Percentiles rank a stretch among this genome's conserved stretches.
These are phyloP conservation scores for Schizophyllum amplum DNA, from an alignment of 1,284 basidiomycete species.

Conservation along the genomic window DNA sequence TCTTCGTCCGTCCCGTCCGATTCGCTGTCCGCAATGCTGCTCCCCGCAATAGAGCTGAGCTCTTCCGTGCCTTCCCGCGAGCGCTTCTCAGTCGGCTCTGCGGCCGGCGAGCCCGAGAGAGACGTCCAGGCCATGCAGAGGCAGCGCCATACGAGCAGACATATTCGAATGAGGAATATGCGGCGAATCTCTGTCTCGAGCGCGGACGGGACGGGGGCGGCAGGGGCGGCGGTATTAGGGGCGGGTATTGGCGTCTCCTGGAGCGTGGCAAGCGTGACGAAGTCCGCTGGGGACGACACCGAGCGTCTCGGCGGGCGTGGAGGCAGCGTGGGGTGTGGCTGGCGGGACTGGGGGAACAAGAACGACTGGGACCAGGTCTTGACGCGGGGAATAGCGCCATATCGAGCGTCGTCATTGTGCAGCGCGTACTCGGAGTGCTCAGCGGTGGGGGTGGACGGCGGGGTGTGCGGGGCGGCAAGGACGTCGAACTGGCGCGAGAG, in stretches of 20 bases:
- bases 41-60: slow-evolving; percentile 22
- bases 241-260: slow-evolving; percentile 18
- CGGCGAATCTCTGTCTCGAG: slow-evolving; percentile 32
- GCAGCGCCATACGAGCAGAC: slow-evolving; percentile 43
- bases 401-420: neutral
- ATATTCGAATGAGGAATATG: slow-evolving; percentile 43
- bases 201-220: slow-evolving; percentile 19
- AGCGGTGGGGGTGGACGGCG: slow-evolving; percentile 41
- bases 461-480: slow-evolving; percentile 39
- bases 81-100: slow-evolving; percentile 1
- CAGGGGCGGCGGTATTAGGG: slow-evolving; percentile 20
- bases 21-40: slow-evolving; percentile 15
- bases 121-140: slow-evolving; percentile 39
- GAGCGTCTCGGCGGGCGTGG: slow-evolving; percentile 36
- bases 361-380: slow-evolving; percentile 53
- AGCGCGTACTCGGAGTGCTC: slow-evolving; percentile 19
- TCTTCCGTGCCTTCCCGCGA: slow-evolving; percentile 14
- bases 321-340: slow-evolving; percentile 5
- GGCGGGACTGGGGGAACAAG: slow-evolving; percentile 28
- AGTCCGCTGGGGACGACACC: slow-evolving; percentile 38
- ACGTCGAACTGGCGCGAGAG: slow-evolving; percentile 65
- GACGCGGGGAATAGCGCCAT: slow-evolving; percentile 33
- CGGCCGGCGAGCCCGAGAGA: slow-evolving; percentile 15
- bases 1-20: slow-evolving; percentile 21
- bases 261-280: slow-evolving; percentile 23